A percentile compares a stretch with the other conserved stretches of the same genome.
Conservation (phyloP, 257 asterid genomes). For the Sherardia arvensis region DNA sequence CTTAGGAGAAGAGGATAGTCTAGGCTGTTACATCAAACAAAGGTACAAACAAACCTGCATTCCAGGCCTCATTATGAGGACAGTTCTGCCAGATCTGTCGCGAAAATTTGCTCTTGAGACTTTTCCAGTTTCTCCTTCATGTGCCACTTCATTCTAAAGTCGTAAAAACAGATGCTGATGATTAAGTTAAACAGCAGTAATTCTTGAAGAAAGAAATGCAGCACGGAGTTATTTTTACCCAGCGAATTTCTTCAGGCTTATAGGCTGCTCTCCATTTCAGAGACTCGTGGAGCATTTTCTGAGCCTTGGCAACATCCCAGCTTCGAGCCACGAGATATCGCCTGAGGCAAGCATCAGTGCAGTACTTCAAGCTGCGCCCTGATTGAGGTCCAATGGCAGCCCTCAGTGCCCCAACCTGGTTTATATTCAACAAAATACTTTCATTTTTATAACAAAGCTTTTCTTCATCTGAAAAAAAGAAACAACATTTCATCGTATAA, state of each 20-base stretch:
- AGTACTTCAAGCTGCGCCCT: slow-evolving; percentile 49
- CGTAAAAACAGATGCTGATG: neutral
- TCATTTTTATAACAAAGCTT: neutral
- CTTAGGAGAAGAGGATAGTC: no score
- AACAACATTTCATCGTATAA: neutral
- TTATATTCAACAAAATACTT: neutral
- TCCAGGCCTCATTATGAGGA: slow-evolving; percentile 91
- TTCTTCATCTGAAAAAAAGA: neutral
- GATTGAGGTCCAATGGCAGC: slow-evolving; percentile 51
- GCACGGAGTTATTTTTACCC: slow-evolving; percentile 45
- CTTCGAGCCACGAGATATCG: slow-evolving; percentile 71
- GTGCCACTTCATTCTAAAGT: slow-evolving; percentile 72
- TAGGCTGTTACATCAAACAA: neutral
- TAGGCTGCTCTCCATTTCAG: slow-evolving; percentile 64
- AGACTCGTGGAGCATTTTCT: slow-evolving; percentile 64
- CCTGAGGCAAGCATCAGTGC: slow-evolving; percentile 56
- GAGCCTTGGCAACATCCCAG: slow-evolving; percentile 73
- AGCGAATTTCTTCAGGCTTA: slow-evolving; percentile 84
- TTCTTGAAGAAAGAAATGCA: neutral
- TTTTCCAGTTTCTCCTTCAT: slow-evolving; percentile 94
- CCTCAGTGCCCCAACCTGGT: slow-evolving; percentile 54
- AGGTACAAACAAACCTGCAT: slow-evolving; percentile 41
- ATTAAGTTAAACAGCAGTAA: neutral
- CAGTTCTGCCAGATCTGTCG: slow-evolving; percentile 58
- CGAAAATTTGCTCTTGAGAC: slow-evolving; percentile 70